Conservation (phyloP, 2,329 filamentous ascomycete genomes). For the Botrytis squamosa region DNA sequence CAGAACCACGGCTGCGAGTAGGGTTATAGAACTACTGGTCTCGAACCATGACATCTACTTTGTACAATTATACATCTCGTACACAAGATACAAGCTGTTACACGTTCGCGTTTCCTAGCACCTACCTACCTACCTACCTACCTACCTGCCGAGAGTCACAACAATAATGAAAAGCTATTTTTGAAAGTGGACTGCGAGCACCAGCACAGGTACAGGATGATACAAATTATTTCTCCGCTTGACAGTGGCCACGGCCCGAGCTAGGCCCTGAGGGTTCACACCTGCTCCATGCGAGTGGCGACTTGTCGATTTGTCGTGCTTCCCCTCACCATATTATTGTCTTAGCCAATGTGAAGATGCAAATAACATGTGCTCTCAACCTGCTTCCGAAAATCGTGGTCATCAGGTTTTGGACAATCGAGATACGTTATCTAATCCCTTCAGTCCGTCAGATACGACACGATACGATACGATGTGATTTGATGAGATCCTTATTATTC, state of each 20-base stretch:
- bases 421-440: not conserved
- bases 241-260: not conserved
- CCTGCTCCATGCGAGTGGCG: not conserved
- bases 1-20: not conserved
- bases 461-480: too few relatives aligned
- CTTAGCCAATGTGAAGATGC: not conserved
- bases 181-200: not conserved
- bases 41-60: not conserved
- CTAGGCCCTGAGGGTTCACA: constrained; percentile 5
- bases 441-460: not conserved
- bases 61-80: not conserved
- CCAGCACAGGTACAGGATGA: not conserved
- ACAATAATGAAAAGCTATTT: not conserved
- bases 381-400: not conserved
- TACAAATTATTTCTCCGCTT: constrained; percentile 14
- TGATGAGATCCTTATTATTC: not conserved
- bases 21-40: not conserved
- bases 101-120: not conserved
- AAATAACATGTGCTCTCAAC: not conserved
- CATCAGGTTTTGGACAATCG: not conserved
- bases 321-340: constrained; percentile 4
- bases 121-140: too few relatives aligned
- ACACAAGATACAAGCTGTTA: not conserved
- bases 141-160: not conserved
- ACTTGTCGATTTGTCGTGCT: not conserved